These are phyloP conservation scores for Fusarium verrucosum DNA, from an alignment of 2,329 filamentous ascomycete genomes.

Conservation along the genomic window DNA sequence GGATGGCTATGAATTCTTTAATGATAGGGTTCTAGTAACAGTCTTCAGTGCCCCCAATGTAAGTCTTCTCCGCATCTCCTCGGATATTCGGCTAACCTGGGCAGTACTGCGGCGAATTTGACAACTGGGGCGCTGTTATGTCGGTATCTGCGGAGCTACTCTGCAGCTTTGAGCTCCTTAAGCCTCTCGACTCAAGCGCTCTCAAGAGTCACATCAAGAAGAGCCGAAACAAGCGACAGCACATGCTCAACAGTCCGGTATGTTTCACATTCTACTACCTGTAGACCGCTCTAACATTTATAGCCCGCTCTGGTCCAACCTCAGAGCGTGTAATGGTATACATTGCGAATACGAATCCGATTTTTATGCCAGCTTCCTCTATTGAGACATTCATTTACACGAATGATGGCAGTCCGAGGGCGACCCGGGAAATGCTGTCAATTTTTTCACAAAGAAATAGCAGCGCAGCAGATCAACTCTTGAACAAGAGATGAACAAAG, in stretches of 20 bases:
- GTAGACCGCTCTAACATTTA: constrained; percentile 9
- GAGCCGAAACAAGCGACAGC: constrained; percentile 91
- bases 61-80: constrained; percentile 54
- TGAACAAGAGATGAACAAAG: constrained; percentile 28
- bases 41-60: constrained; percentile 98
- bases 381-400: constrained; percentile 37
- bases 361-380: constrained; percentile 30
- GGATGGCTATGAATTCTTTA: constrained; percentile 99
- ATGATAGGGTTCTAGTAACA: constrained; percentile 91
- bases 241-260: constrained; percentile 96
- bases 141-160: constrained; percentile 92
- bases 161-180: constrained; percentile 96
- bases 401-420: constrained; percentile 38
- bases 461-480: constrained; percentile 30
- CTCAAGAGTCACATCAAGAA: constrained; percentile 99
- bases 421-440: constrained; percentile 34
- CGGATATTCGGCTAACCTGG: constrained; percentile 41
- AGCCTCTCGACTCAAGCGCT: constrained; percentile 93
- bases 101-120: constrained; percentile 97
- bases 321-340: constrained; percentile 60
- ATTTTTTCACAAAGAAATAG: constrained; percentile 31
- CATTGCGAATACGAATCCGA: constrained; percentile 34
- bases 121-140: constrained; percentile 99
- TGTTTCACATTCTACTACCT: constrained; percentile 52
- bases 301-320: constrained; percentile 66